Base-by-base conservation (phyloP, 768 basidiomycete species). In the Tylopilus sp. region DNA sequence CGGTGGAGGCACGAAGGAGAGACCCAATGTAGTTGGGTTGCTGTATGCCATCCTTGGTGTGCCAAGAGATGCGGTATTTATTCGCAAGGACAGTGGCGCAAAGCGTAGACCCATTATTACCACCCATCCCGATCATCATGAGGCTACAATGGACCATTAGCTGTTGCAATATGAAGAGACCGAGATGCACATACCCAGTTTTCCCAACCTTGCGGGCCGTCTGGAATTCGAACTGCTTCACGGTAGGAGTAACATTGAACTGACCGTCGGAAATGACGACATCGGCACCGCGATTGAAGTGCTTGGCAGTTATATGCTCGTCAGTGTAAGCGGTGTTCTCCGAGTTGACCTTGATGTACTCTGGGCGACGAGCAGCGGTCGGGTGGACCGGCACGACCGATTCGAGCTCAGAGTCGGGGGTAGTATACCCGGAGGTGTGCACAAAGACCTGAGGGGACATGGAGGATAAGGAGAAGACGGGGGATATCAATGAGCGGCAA, bases 21-120 rank as follows among this genome's bases (percentile, higher is more conserved):
- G 95, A 98, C 44, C 95, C 95, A 59, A 98, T 92, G 75, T 98
- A 98, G 76, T 99, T 98, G 65, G 97, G 97, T 67, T 86, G 88
- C 73, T 95, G 91, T 54, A 88, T 62, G 44, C 95, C 94, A 30
- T 78, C 73, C 79, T 97, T 98, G 72, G 94, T 98, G 73, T 83
- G 82, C 97, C 95, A 99, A 53, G 79, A 73, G 70, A 98, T 92
- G 71, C 89, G 85, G 77, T 98, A 88, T 59, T 85, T 85, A 79
- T 98, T 98, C 62, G 97, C 97, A 60, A 97, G 82, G 68, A 98
- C 85, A 55, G 95, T 97, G 12, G 97, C 95, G 57, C 85, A 86
- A 43, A 98, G 79, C 23, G 95, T 98, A 43, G 88, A 81, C 46
- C 95, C 97, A 66, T 99, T 99, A 81, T 99, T 99, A 47, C 97